These are phyloP conservation scores for Xylaria curta DNA, from an alignment of 495 filamentous ascomycete species.

Conservation along the genomic window DNA sequence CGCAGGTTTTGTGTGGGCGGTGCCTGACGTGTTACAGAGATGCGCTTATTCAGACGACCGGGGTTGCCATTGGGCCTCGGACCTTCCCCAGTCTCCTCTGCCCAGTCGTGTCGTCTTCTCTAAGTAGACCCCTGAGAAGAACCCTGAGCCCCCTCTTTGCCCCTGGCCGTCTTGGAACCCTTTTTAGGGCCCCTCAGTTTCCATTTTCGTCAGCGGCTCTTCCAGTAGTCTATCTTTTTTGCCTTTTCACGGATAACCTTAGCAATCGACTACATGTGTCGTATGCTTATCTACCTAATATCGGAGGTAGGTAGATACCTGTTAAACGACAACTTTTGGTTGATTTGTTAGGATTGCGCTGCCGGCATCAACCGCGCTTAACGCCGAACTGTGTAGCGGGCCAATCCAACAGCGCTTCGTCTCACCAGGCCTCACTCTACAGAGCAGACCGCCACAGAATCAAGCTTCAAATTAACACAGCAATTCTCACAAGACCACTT, in stretches of 20 bases:
- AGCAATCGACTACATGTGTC: background rate
- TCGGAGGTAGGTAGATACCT: background rate
- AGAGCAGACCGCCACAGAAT: background rate
- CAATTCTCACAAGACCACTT: background rate
- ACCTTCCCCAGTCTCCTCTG: background rate
- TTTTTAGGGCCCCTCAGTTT: constrained; percentile 16
- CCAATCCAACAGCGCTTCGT: too few species aligned
- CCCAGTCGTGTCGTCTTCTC: background rate
- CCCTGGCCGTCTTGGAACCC: constrained; percentile 13
- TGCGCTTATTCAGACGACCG: constrained; percentile 35
- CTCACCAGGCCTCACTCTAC: background rate
- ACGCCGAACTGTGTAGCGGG: too few species aligned
- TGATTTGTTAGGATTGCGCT: background rate
- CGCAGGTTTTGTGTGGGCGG: constrained; percentile 40
- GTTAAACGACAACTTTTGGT: background rate
- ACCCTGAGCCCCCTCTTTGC: constrained; percentile 14
- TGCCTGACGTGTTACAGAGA: constrained; percentile 41
- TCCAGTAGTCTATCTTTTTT: background rate
- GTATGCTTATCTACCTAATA: background rate
- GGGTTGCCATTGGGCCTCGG: constrained; percentile 33
- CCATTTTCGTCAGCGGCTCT: constrained; percentile 8
- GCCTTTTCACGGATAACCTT: background rate
- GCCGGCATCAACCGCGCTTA: too few species aligned
- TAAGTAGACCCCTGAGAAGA: background rate
- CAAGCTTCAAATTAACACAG: background rate